Percentiles rank a stretch among this genome's conserved stretches.
Conservation (phyloP, 371 early-diverging fungal species). For the Apophysomyces sp. region DNA sequence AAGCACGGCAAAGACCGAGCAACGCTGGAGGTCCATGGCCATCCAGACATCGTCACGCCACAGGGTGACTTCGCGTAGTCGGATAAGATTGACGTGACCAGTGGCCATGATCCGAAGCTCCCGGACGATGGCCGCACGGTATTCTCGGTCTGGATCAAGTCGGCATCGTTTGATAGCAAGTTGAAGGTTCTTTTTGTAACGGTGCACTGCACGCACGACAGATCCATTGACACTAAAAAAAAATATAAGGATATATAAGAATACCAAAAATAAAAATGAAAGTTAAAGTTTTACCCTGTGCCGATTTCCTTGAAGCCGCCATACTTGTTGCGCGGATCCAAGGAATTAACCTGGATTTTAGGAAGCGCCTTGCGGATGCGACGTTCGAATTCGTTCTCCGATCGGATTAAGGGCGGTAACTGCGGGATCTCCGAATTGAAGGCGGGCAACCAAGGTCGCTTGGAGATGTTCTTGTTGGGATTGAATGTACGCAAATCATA, state of each 20-base stretch:
- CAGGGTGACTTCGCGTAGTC: slow-evolving; percentile 43
- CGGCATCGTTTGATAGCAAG: slow-evolving; percentile 51
- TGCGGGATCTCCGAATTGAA: slow-evolving; percentile 39
- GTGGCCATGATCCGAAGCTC: slow-evolving; percentile 51
- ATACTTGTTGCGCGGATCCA: slow-evolving; percentile 47
- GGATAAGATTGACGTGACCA: slow-evolving; percentile 44
- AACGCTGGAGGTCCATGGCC: slow-evolving; percentile 49
- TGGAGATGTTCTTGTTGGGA: slow-evolving; percentile 40
- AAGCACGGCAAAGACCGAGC: slow-evolving; percentile 50
- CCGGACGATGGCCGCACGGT: slow-evolving; percentile 45
- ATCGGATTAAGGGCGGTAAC: slow-evolving; percentile 35
- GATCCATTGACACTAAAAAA: slow-evolving; percentile 47
- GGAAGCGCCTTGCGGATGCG: slow-evolving; percentile 45
- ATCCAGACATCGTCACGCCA: slow-evolving; percentile 56
- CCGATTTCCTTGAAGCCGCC: slow-evolving; percentile 49
- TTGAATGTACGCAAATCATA: slow-evolving; percentile 30
- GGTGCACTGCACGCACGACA: slow-evolving; percentile 39
- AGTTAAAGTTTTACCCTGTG: slow-evolving; percentile 37
- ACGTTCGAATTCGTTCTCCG: slow-evolving; percentile 42
- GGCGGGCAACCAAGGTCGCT: slow-evolving; percentile 47
- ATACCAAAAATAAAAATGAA: neutral
- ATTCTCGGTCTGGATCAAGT: slow-evolving; percentile 49
- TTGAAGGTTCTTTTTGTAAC: slow-evolving; percentile 38
- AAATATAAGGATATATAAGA: neutral
- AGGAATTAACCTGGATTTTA: slow-evolving; percentile 33